phyloP scores from a whole-genome alignment of 345 rosid species.

The Gossypium thurberi region DNA sequence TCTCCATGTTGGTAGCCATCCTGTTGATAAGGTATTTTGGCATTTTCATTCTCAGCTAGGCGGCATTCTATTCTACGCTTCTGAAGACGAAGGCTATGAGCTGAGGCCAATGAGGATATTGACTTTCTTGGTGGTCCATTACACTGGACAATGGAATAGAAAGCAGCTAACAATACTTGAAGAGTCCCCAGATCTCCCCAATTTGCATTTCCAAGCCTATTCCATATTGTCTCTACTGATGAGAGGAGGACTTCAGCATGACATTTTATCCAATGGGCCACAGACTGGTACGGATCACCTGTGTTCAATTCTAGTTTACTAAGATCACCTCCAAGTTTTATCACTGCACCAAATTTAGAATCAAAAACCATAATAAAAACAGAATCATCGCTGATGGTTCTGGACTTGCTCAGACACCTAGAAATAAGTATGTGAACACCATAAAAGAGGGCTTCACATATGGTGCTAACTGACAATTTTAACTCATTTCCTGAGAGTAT shows the following conservation, averaged over 20 bases:
- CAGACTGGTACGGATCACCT: slow-evolving; percentile 32
- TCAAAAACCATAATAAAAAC: slow-evolving; percentile 48
- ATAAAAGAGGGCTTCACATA: slow-evolving; percentile 60
- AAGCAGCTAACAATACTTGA: slow-evolving; percentile 48
- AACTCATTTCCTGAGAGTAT: slow-evolving; percentile 36
- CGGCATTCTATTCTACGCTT: slow-evolving; percentile 41
- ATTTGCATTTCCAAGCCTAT: slow-evolving; percentile 55
- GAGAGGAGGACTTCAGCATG: slow-evolving; percentile 47
- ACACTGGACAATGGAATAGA: slow-evolving; percentile 47
- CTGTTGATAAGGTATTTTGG: slow-evolving; percentile 28
- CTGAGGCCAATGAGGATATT: slow-evolving; percentile 40
- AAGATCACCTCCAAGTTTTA: slow-evolving; percentile 52
- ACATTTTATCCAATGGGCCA: slow-evolving; percentile 45
- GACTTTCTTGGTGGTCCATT: slow-evolving; percentile 49
- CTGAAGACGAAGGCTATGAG: slow-evolving; percentile 46
- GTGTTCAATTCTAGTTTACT: slow-evolving; percentile 31
- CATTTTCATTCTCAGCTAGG: slow-evolving; percentile 28
- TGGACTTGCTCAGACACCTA: slow-evolving; percentile 39
- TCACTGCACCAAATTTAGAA: slow-evolving; percentile 54
- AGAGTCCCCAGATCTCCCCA: slow-evolving; percentile 62
- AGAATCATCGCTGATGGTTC: slow-evolving; percentile 25
- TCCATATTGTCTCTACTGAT: slow-evolving; percentile 48
- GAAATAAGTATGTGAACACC: slow-evolving; percentile 51
- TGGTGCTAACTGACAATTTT: slow-evolving; percentile 36
- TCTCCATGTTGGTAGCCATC: slow-evolving; percentile 33